Conservation (phyloP, 495 filamentous ascomycete species). For the Clavariopsis aquatica region DNA sequence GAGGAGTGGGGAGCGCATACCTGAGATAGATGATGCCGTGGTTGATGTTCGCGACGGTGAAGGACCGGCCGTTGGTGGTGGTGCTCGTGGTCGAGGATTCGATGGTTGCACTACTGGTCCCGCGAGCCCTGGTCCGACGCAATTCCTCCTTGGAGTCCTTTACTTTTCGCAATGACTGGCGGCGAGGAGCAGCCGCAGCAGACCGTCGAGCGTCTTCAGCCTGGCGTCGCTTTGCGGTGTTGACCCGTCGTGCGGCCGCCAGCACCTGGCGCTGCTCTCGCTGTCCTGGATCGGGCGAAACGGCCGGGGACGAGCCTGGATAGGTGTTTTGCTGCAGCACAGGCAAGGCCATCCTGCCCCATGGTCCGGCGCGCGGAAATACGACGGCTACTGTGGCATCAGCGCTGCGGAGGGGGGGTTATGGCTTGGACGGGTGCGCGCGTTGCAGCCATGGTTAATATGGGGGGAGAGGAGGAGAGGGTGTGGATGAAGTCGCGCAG, state of each 20-base stretch:
- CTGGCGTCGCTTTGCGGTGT: slow-evolving; percentile 25
- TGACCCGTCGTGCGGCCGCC: slow-evolving; percentile 8
- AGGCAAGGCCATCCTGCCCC: slow-evolving; percentile 35
- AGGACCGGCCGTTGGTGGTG: slow-evolving; percentile 56
- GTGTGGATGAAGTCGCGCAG: slow-evolving; percentile 28
- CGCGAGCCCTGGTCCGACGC: slow-evolving; percentile 30
- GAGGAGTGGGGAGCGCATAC: slow-evolving; percentile 54
- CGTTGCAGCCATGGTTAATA: slow-evolving; percentile 33
- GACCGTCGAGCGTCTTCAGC: slow-evolving; percentile 22
- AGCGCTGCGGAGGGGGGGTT: slow-evolving; percentile 8
- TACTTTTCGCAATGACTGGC: slow-evolving; percentile 33
- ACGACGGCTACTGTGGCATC: slow-evolving; percentile 28
- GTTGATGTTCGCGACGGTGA: slow-evolving; percentile 90
- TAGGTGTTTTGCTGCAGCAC: slow-evolving; percentile 21
- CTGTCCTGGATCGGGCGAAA: neutral
- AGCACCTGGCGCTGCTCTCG: slow-evolving; percentile 15
- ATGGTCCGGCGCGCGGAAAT: slow-evolving; percentile 22
- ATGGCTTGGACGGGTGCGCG: slow-evolving; percentile 15
- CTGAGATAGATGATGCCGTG: slow-evolving; percentile 93
- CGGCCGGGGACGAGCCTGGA: slow-evolving; percentile 16
- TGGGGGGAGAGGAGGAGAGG: slow-evolving; percentile 13
- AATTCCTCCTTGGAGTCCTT: slow-evolving; percentile 41
- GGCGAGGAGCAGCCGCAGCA: slow-evolving; percentile 7
- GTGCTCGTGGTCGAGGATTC: slow-evolving; percentile 15
- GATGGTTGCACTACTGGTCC: slow-evolving; percentile 27